Evolutionary conservation across 148 eudicot genomes (phyloP).

Genomic region (Spergularia bocconei): DNA sequence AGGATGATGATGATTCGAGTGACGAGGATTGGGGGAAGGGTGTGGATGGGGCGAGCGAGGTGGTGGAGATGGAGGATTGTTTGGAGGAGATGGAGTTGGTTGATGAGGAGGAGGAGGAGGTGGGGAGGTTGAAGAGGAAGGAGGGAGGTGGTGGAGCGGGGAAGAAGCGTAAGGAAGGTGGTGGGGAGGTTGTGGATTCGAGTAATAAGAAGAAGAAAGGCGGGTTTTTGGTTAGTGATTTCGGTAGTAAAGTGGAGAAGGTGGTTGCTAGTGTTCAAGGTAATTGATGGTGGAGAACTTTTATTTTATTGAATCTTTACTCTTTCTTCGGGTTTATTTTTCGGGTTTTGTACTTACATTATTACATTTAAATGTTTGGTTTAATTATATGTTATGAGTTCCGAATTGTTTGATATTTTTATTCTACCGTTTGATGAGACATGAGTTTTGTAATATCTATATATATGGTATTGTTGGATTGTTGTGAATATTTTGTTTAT

Average conservation of each 20-base stretch:
- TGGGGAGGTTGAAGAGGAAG: constrained; percentile 22
- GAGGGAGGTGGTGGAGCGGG: constrained; percentile 21
- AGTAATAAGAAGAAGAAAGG: constrained; percentile 48
- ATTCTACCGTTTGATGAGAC: not conserved
- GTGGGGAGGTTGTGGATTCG: constrained; percentile 24
- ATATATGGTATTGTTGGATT: not conserved
- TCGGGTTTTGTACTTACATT: not conserved
- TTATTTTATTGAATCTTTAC: not conserved
- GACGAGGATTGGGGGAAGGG: constrained; percentile 82
- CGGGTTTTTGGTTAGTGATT: constrained; percentile 27
- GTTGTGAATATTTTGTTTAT: not conserved
- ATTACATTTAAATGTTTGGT: not conserved
- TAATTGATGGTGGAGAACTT: constrained; percentile 31
- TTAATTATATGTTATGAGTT: not conserved
- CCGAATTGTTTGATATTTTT: not conserved
- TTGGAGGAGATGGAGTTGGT: constrained; percentile 60
- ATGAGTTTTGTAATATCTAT: not conserved
- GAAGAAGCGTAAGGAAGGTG: constrained; percentile 33
- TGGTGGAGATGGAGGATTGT: constrained; percentile 40
- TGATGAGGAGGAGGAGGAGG: constrained; percentile 38
- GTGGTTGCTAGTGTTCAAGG: constrained; percentile 32
- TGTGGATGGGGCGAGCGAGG: constrained; percentile 37
- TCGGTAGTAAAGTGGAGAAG: constrained; percentile 32
- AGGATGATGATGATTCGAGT: constrained; percentile 40
- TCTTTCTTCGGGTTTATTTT: too few relatives aligned